These are phyloP conservation scores for Hypoxylon crocopeplum DNA, from an alignment of 495 filamentous ascomycete species.

Conservation along the genomic window DNA sequence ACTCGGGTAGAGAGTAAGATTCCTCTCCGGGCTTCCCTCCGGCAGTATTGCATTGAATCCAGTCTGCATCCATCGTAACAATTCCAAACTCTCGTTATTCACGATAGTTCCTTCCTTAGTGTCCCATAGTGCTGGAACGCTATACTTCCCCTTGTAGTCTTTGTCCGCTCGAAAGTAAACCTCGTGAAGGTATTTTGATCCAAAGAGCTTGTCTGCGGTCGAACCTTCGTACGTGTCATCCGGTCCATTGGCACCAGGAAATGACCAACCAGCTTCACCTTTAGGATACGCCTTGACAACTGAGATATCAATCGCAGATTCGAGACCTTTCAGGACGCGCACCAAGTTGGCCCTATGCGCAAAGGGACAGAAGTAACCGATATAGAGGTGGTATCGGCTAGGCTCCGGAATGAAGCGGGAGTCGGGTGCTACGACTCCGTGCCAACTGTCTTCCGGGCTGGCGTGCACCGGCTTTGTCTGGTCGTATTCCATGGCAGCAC, in stretches of 20 bases:
- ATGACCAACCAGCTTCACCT: conserved; percentile 71
- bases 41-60: conserved; percentile 76
- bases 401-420: conserved; percentile 65
- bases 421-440: conserved; percentile 19
- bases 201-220: conserved; percentile 64
- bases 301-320: conserved; percentile 70
- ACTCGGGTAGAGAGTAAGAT: conserved; percentile 61
- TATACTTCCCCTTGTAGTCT: conserved; percentile 75
- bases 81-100: conserved; percentile 86
- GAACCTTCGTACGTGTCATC: conserved; percentile 65
- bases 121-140: conserved; percentile 82
- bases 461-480: conserved; percentile 19
- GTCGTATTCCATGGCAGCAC: conserved; percentile 7
- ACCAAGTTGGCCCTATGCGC: conserved; percentile 78
- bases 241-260: conserved; percentile 55
- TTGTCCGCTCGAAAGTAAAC: conserved; percentile 75
- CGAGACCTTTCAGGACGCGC: conserved; percentile 74
- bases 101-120: conserved; percentile 75
- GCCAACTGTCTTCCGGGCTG: conserved; percentile 26
- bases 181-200: conserved; percentile 65
- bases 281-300: conserved; percentile 48
- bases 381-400: conserved; percentile 79
- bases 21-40: conserved; percentile 52
- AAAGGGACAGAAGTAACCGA: conserved; percentile 46
- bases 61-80: conserved; percentile 72